Evolutionary conservation across 2,329 filamentous ascomycete genomes (phyloP), one percentile per base, ranked within the genome.

Genomic region (Trichoderma citrinoviride): DNA sequence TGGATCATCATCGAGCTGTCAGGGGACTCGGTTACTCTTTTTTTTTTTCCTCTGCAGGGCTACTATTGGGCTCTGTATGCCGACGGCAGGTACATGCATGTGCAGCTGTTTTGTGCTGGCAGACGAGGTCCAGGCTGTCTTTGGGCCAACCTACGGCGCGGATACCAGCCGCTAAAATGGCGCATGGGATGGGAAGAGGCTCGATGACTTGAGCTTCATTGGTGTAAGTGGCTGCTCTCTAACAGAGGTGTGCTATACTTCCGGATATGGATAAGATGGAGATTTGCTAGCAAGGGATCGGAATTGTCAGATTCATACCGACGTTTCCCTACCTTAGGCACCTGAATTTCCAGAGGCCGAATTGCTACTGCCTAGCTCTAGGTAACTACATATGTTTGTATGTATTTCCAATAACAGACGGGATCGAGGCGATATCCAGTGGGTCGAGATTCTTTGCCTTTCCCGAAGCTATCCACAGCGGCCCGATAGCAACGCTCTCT

Each of bases 11-110:
- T 14, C 55, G 8, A 44, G 56, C 56, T 60, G 56, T 19, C 56
- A 57, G 54, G 54, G 54, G 33, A 14, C 33, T 37, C 4, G 12
- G 10, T 37, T 14, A 12, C 1, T 37, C 10, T 12, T 12, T 4
- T 5, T 37, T 5, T 5, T 37, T 14, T 12, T 37, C 3, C 10
- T n/a, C 33, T 37, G 33, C 33, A 37, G 10, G 14, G 33, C 33
- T 37, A 12, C 33, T 37, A 12, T 37, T 37, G 33, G 14, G 46
- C 54, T 46, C 33, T 19, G 23, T 54, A 54, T 33, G 49, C 27
- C 27, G 54, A 57, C 54, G 15, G 12, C 21, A 61, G 58, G 58
- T 61, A 61, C 58, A 40, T 61, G 58, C 58, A 61, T 61, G 58
- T 37, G 12, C 33, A 37, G 40, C 49, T 19, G 40, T 43, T 37